phyloP scores from a whole-genome alignment of 768 basidiomycete species.

The Paxillus ammoniavirescens region DNA sequence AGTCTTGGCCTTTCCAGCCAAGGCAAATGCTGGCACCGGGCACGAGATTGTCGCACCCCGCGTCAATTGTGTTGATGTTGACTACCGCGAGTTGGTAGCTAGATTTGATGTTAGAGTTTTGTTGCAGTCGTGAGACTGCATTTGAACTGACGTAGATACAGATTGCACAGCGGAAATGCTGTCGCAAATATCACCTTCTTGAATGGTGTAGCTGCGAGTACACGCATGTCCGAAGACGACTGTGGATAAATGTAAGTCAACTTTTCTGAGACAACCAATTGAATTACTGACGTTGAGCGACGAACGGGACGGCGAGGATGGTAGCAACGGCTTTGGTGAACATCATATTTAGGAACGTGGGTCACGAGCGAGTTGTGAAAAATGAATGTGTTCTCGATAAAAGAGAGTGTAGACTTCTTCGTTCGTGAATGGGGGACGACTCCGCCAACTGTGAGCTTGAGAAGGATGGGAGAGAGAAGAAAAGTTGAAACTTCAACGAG shows the following conservation, averaged over 20 bases:
- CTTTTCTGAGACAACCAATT: neutral
- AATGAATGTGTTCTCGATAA: conserved; percentile 18
- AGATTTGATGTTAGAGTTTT: neutral
- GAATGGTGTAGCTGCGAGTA: conserved; percentile 58
- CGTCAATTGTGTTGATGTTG: conserved; percentile 52
- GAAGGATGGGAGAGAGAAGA: neutral
- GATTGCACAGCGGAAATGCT: conserved; percentile 61
- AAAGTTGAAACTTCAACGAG: neutral
- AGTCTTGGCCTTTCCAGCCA: conserved; percentile 59
- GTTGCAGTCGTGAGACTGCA: neutral
- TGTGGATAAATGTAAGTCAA: conserved; percentile 6
- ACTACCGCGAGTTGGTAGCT: conserved; percentile 75
- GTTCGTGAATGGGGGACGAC: conserved; percentile 2
- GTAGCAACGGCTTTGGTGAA: conserved; percentile 37
- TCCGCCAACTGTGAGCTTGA: neutral
- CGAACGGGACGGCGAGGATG: conserved; percentile 45
- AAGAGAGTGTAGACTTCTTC: conserved; percentile 7
- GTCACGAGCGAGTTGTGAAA: conserved; percentile 14
- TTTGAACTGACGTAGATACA: conserved; percentile 57
- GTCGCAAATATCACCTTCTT: conserved; percentile 67
- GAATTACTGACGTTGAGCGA: conserved; percentile 41
- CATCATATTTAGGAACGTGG: conserved; percentile 36
- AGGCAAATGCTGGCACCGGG: conserved; percentile 58
- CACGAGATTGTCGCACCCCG: conserved; percentile 56
- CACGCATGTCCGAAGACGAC: conserved; percentile 40